Evolutionary conservation across 164 flowering plant genomes (phyloP).

Genomic region (Liriodendron chinense): DNA sequence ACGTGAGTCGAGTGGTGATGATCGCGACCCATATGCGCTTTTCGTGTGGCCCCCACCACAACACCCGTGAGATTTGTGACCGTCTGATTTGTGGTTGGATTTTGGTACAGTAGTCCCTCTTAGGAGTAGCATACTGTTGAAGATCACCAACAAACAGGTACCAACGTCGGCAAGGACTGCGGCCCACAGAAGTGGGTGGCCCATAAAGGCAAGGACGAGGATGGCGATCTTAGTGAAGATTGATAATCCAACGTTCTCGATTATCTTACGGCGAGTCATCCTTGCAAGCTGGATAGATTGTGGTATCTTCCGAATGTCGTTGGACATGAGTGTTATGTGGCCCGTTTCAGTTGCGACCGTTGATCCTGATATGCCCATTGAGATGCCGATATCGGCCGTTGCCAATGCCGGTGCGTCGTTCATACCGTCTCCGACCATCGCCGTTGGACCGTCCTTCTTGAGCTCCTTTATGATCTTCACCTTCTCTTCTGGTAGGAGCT

Average conservation of each 20-base stretch:
- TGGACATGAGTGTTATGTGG: slow-evolving; percentile 78
- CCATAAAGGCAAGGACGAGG: slow-evolving; percentile 62
- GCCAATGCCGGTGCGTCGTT: slow-evolving; percentile 96
- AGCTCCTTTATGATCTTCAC: slow-evolving; percentile 48
- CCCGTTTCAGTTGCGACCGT: slow-evolving; percentile 89
- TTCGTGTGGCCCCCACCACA: slow-evolving; percentile 2
- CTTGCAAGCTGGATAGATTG: slow-evolving; percentile 52
- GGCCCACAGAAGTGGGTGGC: slow-evolving; percentile 90
- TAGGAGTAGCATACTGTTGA: slow-evolving; percentile 83
- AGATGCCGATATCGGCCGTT: slow-evolving; percentile 83
- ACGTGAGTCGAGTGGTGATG: slow-evolving; percentile 1
- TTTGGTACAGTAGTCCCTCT: slow-evolving; percentile 20
- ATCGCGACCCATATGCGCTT: slow-evolving; percentile 1
- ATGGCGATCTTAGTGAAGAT: slow-evolving; percentile 60
- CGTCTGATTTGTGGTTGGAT: slow-evolving; percentile 13
- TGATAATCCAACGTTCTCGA: slow-evolving; percentile 61
- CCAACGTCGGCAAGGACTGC: slow-evolving; percentile 89
- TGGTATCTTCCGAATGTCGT: slow-evolving; percentile 74
- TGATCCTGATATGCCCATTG: slow-evolving; percentile 95
- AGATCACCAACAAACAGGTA: slow-evolving; percentile 78
- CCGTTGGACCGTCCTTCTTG: slow-evolving; percentile 56
- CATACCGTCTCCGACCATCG: slow-evolving; percentile 91
- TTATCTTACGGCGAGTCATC: slow-evolving; percentile 44
- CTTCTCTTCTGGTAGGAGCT: slow-evolving; percentile 88
- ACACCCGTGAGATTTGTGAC: background rate